Conservation (phyloP, 1,284 basidiomycete species). For the Apiotrichum akiyoshidainum region DNA sequence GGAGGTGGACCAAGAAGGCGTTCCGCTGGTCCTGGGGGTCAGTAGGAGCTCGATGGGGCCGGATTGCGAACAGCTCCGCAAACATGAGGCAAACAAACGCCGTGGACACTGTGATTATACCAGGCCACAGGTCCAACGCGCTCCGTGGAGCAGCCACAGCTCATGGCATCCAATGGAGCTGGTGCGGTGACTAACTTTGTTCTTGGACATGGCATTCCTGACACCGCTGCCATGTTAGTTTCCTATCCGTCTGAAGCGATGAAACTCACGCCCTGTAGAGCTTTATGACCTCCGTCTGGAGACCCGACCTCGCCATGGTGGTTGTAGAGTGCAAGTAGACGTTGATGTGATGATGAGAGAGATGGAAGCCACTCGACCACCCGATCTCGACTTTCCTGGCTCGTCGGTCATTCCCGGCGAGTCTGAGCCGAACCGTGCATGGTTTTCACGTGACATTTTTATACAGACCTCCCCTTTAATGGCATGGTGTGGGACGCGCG, state of each 20-base stretch:
- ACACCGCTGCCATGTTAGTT: constrained; percentile 32
- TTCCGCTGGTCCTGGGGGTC: constrained; percentile 15
- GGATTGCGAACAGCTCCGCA: background rate
- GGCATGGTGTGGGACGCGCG: constrained; percentile 5
- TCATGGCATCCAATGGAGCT: background rate
- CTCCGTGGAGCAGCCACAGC: background rate
- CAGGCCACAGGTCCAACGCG: no score
- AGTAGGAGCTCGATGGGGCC: background rate
- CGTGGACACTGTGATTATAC: no score
- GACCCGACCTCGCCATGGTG: constrained; percentile 42
- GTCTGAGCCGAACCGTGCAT: background rate
- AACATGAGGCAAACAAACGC: no score
- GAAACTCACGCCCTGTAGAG: constrained; percentile 32
- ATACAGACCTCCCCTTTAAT: background rate
- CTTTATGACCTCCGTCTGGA: constrained; percentile 49
- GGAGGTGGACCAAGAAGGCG: constrained; percentile 45
- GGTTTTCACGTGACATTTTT: background rate
- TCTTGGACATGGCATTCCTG: constrained; percentile 37
- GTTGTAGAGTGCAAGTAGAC: background rate
- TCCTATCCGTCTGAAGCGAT: no score
- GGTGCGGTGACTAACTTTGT: constrained; percentile 22
- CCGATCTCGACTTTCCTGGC: no score
- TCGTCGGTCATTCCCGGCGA: no score
- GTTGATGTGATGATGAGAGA: background rate
- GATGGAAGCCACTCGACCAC: no score